phyloP scores from a whole-genome alignment of 805 yeast genomes.

The Candida andamanensis region DNA sequence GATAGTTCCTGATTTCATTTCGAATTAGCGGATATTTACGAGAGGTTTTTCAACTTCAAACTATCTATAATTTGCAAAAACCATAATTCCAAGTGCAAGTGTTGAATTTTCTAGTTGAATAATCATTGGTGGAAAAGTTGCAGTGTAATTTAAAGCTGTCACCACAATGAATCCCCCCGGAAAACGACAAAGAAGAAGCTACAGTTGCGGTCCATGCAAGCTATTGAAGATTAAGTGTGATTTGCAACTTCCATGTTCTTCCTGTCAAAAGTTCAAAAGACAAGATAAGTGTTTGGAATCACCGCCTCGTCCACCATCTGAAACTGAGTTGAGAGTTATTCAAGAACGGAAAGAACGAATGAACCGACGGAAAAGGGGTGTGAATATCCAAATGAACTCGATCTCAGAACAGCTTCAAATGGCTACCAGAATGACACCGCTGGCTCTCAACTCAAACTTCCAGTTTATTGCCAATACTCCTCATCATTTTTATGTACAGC shows the following conservation, averaged over 20 bases:
- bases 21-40: too few species aligned
- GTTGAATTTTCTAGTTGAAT: too few species aligned
- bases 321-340: conserved; percentile 29
- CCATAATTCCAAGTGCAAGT: too few species aligned
- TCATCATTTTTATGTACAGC: background rate
- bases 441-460: background rate
- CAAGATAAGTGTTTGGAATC: conserved; percentile 30
- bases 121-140: too few species aligned
- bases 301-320: conserved; percentile 44
- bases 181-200: conserved; percentile 44
- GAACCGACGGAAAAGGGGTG: conserved; percentile 6
- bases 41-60: too few species aligned
- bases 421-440: background rate
- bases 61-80: too few species aligned
- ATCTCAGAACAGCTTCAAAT: background rate
- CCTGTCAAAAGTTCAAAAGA: conserved; percentile 37
- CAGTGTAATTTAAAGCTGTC: too few species aligned
- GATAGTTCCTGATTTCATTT: too few species aligned
- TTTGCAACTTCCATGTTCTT: conserved; percentile 42
- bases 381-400: background rate
- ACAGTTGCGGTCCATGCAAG: conserved; percentile 54
- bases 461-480: background rate
- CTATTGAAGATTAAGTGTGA: conserved; percentile 52
- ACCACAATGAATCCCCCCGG: conserved; percentile 3
- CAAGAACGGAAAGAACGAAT: conserved; percentile 24